Evolutionary conservation across 345 rosid genomes (phyloP).

Genomic region (Syzygium grande): DNA sequence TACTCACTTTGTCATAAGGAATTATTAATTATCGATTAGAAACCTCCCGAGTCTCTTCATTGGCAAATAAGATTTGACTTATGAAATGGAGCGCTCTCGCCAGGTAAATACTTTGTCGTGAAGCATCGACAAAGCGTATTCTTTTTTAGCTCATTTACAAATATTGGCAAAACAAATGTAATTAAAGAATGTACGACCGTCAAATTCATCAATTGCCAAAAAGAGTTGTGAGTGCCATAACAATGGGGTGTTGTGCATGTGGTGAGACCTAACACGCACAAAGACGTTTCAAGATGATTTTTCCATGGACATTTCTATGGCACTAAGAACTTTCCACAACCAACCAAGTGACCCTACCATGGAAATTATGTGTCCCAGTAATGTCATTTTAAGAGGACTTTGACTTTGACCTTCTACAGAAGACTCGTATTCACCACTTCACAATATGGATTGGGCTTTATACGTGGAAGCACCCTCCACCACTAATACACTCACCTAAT

Average conservation of each 20-base stretch:
- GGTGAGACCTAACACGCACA: accelerated
- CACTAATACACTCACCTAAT: accelerated
- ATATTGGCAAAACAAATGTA: no score
- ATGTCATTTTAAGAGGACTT: background rate
- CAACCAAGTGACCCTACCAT: background rate
- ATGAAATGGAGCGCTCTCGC: accelerated
- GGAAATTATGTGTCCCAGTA: no score
- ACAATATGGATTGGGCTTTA: background rate
- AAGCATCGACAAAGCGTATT: background rate
- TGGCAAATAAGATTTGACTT: background rate
- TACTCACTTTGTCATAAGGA: background rate
- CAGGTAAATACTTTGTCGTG: accelerated
- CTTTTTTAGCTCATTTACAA: background rate
- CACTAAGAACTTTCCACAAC: background rate
- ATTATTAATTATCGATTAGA: accelerated
- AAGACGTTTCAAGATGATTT: accelerated
- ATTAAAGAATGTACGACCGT: background rate
- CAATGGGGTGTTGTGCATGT: background rate
- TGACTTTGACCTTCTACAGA: background rate
- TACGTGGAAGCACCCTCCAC: background rate
- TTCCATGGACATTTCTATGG: background rate
- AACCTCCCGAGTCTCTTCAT: background rate
- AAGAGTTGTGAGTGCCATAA: background rate
- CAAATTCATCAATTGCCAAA: no score
- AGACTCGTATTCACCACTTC: background rate